Evolutionary conservation across 2,329 filamentous ascomycete genomes (phyloP), one percentile per base, ranked within the genome.

Genomic region (Leptodontidium sp.): DNA sequence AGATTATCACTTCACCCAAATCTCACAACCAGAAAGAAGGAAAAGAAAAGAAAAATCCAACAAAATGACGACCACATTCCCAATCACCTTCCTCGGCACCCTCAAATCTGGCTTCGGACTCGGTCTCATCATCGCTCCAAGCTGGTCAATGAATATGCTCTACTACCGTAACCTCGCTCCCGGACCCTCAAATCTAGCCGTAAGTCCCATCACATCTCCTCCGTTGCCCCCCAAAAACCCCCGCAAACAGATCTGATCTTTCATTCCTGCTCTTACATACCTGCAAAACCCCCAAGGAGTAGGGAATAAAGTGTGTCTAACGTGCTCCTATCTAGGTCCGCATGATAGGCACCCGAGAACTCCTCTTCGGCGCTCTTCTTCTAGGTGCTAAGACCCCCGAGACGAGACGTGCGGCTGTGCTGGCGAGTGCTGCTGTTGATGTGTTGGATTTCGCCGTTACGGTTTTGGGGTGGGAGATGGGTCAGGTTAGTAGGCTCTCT

Each of bases 361-460:
- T 62, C 9, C 29, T 70, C 17, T 65, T 70, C 21, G 68, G 61
- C 12, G 21, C 55, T 12, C 64, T 67, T 7, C 61, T 70, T 6
- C 53, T 53, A 14, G 49, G 61, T 2, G 64, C 68, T 14, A 67
- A 65, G n/a, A 65, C 64, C 7, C 57, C 65, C 1, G 65, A 68
- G 47, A 59, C 62, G 29, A 63, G 58, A 40, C 32, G 47, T 4
- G 35, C 57, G 38, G 68, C 68, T 17, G 49, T 70, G 40, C 1
- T 70, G 6, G 65, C 52, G 47, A 66, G 68, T 14, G 59, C 59
- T 5, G 65, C 49, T 15, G 58, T 68, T 43, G 68, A 70, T 62
- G 62, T 40, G 14, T 15, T 59, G 57, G 35, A 59, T 29, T 45
- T 59, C 8, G n/a, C 5, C 17, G 57, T n/a, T 59, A 59, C 57